These are phyloP conservation scores for Microcos paniculata DNA, from an alignment of 345 rosid species.

Conservation along the genomic window DNA sequence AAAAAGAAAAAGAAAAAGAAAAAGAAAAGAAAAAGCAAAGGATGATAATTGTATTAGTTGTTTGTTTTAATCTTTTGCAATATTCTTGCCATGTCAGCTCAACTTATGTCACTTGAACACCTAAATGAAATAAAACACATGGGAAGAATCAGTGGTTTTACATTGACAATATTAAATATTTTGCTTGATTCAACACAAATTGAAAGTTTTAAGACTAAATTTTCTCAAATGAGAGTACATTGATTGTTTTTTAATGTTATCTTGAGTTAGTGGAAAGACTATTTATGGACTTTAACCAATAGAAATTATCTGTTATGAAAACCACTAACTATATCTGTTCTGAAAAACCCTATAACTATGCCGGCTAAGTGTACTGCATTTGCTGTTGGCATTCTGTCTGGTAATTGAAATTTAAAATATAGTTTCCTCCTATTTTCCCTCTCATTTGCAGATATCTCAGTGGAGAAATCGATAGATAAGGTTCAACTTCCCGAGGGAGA, in stretches of 20 bases:
- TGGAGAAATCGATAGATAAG: conserved; percentile 44
- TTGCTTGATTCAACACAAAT: not conserved
- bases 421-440: not conserved
- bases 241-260: not conserved
- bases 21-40: not conserved
- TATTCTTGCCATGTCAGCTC: not conserved
- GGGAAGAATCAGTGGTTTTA: not conserved
- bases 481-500: conserved; percentile 61
- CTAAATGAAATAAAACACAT: not conserved
- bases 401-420: not conserved
- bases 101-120: not conserved
- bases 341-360: not conserved
- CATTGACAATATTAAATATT: not conserved
- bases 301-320: not conserved
- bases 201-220: not conserved
- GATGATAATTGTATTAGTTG: not conserved
- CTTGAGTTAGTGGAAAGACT: not conserved
- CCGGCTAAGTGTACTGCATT: not conserved
- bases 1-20: too few species aligned
- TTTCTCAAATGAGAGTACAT: not conserved
- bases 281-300: not conserved
- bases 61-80: not conserved
- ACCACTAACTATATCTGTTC: not conserved
- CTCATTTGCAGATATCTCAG: conserved; percentile 47
- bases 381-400: not conserved